phyloP scores from a whole-genome alignment of 2,329 filamentous ascomycete species.

The Microdochium bolleyi region DNA sequence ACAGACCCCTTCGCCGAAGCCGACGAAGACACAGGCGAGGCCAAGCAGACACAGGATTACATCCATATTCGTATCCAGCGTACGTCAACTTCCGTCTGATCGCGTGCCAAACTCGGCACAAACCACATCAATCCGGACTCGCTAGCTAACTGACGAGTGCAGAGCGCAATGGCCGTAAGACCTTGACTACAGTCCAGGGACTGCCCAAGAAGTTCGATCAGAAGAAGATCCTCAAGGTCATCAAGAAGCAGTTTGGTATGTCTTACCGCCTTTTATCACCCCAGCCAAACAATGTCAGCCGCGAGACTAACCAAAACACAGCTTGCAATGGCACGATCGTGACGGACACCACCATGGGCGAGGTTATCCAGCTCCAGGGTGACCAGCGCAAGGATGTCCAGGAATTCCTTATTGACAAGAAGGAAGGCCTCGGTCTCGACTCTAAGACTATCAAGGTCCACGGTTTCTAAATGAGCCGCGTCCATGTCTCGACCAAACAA shows the following conservation, averaged over 20 bases:
- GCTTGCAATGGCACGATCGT: constrained; percentile 99
- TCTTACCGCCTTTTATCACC: constrained; percentile 4
- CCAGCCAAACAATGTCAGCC: background rate
- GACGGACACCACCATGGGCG: constrained; percentile 90
- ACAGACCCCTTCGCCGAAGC: constrained; percentile 99
- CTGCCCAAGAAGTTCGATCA: constrained; percentile 98
- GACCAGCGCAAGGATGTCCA: constrained; percentile 99
- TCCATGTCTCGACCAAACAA: constrained; percentile 8
- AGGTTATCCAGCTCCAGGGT: constrained; percentile 99
- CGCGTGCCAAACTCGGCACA: constrained; percentile 2
- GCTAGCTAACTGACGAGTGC: constrained; percentile 5
- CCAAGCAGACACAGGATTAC: constrained; percentile 93
- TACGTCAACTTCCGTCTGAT: constrained; percentile 41
- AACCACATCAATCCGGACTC: background rate
- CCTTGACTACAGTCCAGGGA: constrained; percentile 98
- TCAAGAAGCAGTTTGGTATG: constrained; percentile 98
- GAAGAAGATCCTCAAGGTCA: constrained; percentile 99
- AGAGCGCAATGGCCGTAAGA: constrained; percentile 99
- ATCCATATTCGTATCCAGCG: constrained; percentile 99
- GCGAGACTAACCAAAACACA: constrained; percentile 25
- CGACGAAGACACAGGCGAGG: constrained; percentile 97
- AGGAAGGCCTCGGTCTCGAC: constrained; percentile 88
- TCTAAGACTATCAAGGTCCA: constrained; percentile 90
- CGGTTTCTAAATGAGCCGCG: constrained; percentile 49
- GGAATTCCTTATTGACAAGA: constrained; percentile 94